Base-by-base conservation (phyloP, 345 rosid species). In the Corchorus olitorius region DNA sequence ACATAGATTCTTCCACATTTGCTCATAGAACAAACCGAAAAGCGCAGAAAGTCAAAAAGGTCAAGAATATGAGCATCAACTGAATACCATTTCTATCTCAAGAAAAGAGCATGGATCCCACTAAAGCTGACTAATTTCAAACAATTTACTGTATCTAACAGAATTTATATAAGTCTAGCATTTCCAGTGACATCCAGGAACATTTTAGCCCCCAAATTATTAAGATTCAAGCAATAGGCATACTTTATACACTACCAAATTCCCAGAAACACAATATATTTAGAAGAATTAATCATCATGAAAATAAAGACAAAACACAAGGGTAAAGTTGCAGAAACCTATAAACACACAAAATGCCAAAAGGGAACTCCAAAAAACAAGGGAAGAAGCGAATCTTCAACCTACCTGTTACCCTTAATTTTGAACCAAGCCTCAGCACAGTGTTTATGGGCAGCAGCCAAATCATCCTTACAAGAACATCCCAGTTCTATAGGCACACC, bases 361-460 rank as follows among this genome's bases (percentile, higher is more conserved):
- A 9, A 65, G 16, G 16, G 13, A 37, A 33, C 37, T 39, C 27
- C 19, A 37, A 46, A 11, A 27, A 72, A 65, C 34, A 17, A 61
- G 66, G 14, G 70, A 70, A 74, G 15, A 8, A 74, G 17, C 19
- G 6, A 33, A 17, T 56, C 14, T 27, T 59, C 45, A 45, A 82
- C 91, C 86, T 80, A 92, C 98, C 82, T 92, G 89, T 91, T 89
- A 76, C 98, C 97, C 69, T 83, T 91, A 61, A 94, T 92, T 83
- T 88, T 92, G 87, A 92, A 94, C 98, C 97, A 94, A 76, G 97
- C 84, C 77, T 94, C 94, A 61, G 98, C 97, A 86, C 98, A 94
- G 15, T 87, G 94, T 20, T 87, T 89, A 49, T 94, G 98, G 20
- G 97, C 94, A 84, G 91, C 90, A 82, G 96, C 96, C 77, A 94